Evolutionary conservation across 257 asterid species (phyloP).

Genomic region (Petunia axillaris): DNA sequence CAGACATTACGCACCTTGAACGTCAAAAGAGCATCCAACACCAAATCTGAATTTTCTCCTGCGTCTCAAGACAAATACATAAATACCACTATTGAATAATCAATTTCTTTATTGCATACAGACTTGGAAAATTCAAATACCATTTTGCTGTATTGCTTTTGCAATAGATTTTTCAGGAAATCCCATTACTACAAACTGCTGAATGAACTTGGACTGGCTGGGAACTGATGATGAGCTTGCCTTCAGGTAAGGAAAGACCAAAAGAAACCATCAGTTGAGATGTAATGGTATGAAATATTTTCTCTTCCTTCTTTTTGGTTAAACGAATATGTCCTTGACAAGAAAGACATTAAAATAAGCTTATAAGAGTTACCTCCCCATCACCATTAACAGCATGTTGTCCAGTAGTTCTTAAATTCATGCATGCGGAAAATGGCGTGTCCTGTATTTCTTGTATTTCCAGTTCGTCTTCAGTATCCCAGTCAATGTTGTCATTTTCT

Average conservation of each 20-base stretch:
- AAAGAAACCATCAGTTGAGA: not conserved
- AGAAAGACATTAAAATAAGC: not conserved
- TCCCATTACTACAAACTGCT: conserved; percentile 40
- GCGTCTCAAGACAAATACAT: conserved; percentile 29
- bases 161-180: conserved; percentile 41
- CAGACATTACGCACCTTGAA: conserved; percentile 54
- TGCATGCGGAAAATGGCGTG: not conserved
- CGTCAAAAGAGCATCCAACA: conserved; percentile 63
- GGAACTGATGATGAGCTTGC: conserved; percentile 37
- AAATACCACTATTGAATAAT: conserved; percentile 5
- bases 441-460: conserved; percentile 35
- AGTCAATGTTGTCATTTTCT: conserved; percentile 39
- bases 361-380: conserved; percentile 24
- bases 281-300: not conserved
- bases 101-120: not conserved
- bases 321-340: not conserved
- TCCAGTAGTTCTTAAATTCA: conserved; percentile 8
- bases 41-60: conserved; percentile 61
- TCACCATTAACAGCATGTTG: not conserved
- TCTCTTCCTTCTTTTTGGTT: too few relatives aligned
- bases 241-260: conserved; percentile 23
- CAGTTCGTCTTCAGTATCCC: conserved; percentile 51
- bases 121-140: conserved; percentile 26
- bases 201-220: conserved; percentile 30
- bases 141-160: conserved; percentile 45